These are phyloP conservation scores for Orbilia ellipsospora DNA, from an alignment of 2,329 filamentous ascomycete genomes.

Conservation along the genomic window DNA sequence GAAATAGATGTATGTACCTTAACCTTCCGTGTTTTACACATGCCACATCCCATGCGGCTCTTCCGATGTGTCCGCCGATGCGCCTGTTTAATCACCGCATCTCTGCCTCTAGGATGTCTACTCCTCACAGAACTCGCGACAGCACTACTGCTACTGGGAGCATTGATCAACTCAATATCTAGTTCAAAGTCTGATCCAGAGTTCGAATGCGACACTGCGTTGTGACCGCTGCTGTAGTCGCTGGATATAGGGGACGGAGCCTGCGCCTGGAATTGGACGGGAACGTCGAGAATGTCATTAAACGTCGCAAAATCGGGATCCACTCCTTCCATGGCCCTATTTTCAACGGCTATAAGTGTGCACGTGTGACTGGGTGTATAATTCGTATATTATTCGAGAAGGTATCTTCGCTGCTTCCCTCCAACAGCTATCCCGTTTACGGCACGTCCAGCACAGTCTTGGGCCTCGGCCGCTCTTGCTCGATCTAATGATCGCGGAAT, in stretches of 20 bases:
- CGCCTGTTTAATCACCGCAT: slow-evolving; percentile 42
- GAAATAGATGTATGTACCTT: slow-evolving; percentile 38
- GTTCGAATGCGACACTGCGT: slow-evolving; percentile 2
- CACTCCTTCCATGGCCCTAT: slow-evolving; percentile 24
- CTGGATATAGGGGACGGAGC: too few relatives aligned
- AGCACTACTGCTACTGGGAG: too few relatives aligned
- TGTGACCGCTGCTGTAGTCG: slow-evolving; percentile 4
- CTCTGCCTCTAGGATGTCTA: slow-evolving; percentile 26
- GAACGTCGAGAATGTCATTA: slow-evolving; percentile 25
- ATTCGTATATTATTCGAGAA: neutral
- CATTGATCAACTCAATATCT: slow-evolving; percentile 37
- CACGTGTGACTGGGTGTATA: too few relatives aligned
- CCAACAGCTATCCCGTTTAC: too few relatives aligned
- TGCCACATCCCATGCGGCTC: slow-evolving; percentile 49
- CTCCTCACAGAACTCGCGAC: neutral
- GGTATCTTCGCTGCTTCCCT: neutral
- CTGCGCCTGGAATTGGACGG: slow-evolving; percentile 26
- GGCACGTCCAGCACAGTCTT: too few relatives aligned
- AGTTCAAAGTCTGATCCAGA: slow-evolving; percentile 21
- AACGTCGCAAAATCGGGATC: slow-evolving; percentile 15
- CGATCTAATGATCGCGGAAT: too few relatives aligned
- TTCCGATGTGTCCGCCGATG: slow-evolving; percentile 50
- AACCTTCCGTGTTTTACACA: slow-evolving; percentile 54
- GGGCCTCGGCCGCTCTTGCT: too few relatives aligned
- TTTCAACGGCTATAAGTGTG: neutral